Evolutionary conservation across 345 rosid genomes (phyloP), one percentile per base, ranked within the genome.

Genomic region (Lagerstroemia speciosa): DNA sequence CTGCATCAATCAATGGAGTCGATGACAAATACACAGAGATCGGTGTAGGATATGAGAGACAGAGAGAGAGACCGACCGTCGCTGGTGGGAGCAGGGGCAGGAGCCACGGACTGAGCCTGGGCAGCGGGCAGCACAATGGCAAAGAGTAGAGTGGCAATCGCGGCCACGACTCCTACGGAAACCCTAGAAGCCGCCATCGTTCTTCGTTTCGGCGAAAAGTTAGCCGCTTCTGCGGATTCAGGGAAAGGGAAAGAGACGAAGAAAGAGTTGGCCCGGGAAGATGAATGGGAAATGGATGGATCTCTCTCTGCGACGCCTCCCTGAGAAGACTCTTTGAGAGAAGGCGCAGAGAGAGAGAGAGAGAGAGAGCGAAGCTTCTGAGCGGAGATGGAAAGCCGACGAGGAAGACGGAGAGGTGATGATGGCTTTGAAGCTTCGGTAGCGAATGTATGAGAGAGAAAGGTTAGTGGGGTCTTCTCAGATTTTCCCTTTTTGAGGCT

Each of bases 1-100:
- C 41, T 16, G 14, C 46, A 41, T 8, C 14, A 6, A 9, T 14
- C 46, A 8, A 16, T 41, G 46, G 46, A 41, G 2, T 5, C 2
- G 14, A 41, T 41, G 16, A 48, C 14, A 20, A 20, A 12, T 3
- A 48, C 24, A 48, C 30, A 53, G 60, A 53, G 29, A 53, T 41
- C 46, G 14, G 14, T 41, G 60, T n/a, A 24, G 30, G 30, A 40
- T 20, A 7, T 3, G 41, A 32, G 27, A 61, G 40, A 20, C 62
- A 46, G 69, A 32, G 52, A 1, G 8, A 41, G 41, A 57, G 16
- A 19, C 70, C 66, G 26, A 93, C 98, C 98, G 46, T 93, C 96
- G 73, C 92, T 89, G 74, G 88, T 74, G 2, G 97, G 96, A 64
- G 92, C 83, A 33, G 94, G 92, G 17, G 97, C 86, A n/a, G 97